Base-by-base conservation (phyloP, 2,329 filamentous ascomycete genomes). In the Sporothrix pallida region DNA sequence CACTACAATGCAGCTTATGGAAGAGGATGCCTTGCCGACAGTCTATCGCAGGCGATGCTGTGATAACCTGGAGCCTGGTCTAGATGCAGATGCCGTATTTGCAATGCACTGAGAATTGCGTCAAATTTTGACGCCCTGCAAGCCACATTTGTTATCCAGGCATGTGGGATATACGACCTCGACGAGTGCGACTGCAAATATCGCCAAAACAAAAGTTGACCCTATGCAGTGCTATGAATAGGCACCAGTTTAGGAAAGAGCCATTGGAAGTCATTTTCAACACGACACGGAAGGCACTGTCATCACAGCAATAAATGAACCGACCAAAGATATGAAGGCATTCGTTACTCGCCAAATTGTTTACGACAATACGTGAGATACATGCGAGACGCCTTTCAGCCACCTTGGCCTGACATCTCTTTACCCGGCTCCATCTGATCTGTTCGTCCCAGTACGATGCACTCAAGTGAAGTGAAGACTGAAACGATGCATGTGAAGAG, bases 181-280 rank as follows among this genome's bases (percentile, higher is more conserved):
- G 20, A 26, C 7, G 23, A 26, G 20, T 23, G 7, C 31, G 31
- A 37, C 7, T 37, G 31, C 20, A 26, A 10, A 26, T 56, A 12
- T 26, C 20, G 23, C 10, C 20, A 20, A 4, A n/a, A 13, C 7
- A 5, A 37, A 37, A 6, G 31, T 7, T 56, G 52, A 13, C 1
- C n/a, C n/a, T 56, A n/a, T 23, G 7, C n/a, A 23, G 23, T 17
- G 6, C 37, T 44, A 9, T 65, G 37, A 7, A 9, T 13, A 46
- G 60, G 60, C 60, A 65, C 60, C 60, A 23, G 9, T 65, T 63
- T 65, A 23, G 60, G 37, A 65, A 65, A 46, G 60, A 44, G 60
- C 31, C 7, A n/a, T n/a, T 63, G 12, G 4, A 20, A n/a, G 37
- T 23, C 60, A 44, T 13, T 23, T 58, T 58, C 23, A 13, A 58